Evolutionary conservation across 106 monocot genomes (phyloP), one percentile per base, ranked within the genome.

Genomic region (Dendrobium nobile): DNA sequence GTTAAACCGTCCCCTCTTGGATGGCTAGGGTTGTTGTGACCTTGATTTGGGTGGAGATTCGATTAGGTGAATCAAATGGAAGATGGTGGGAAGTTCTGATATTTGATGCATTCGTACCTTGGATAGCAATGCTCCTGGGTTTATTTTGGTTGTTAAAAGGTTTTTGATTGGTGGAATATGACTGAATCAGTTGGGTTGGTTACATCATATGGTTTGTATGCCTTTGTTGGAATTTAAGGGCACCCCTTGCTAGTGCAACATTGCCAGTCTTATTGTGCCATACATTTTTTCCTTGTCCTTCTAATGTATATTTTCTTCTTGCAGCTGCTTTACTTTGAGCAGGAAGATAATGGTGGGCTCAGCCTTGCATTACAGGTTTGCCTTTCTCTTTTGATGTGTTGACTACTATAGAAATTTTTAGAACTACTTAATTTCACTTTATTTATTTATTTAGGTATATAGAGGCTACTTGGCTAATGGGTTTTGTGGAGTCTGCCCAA

Each of bases 281-380:
- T 61, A 37, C 33, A 17, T 31, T 9, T 67, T 28, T 70, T 70
- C 16, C 9, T 70, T 37, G 27, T 28, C 33, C 0, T 70, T 70
- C 27, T 70, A 70, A 70, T 37, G 37, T 37, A 37, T 5, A 79
- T 79, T 47, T 61, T 78, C 45, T 75, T 2, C 31, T 45, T 84
- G 80, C 89, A 98, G 98, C 77, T 98, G 77, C 67, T 98, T 76
- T 98, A 95, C 79, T 98, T 98, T 84, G 97, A 98, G 78, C 75
- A 77, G 56, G 97, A 98, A 82, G 92, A 91, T n/a, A 92, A 85
- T 78, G 95, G 89, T 75, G 98, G 98, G 45, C 84, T 98, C 19
- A 95, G 91, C 76, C 98, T 98, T 86, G 95, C 89, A 78, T 87
- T 95, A 86, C 98, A 98, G 95, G 98, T 92, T 84, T 54, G 45